These are phyloP conservation scores for Fusarium haematococcum DNA, from an alignment of 2,329 filamentous ascomycete species.

Conservation along the genomic window DNA sequence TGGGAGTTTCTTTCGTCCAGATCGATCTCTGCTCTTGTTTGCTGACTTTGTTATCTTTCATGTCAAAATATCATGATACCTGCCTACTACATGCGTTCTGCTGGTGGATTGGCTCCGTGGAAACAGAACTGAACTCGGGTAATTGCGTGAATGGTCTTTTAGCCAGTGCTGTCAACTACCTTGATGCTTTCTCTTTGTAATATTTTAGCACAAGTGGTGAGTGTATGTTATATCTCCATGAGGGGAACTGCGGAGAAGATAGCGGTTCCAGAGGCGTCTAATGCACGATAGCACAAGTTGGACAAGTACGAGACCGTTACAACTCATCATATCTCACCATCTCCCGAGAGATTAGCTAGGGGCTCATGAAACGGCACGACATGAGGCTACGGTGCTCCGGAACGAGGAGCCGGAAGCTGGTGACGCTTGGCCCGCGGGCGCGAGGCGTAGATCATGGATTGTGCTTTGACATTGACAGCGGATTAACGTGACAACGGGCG, in stretches of 20 bases:
- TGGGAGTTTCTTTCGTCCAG: slow-evolving; percentile 2
- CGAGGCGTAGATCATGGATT: slow-evolving; percentile 15
- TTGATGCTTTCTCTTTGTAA: neutral
- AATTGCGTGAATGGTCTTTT: neutral
- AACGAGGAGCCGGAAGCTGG: slow-evolving; percentile 16
- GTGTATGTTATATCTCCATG: neutral
- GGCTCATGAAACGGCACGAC: slow-evolving; percentile 9
- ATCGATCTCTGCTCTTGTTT: slow-evolving; percentile 3
- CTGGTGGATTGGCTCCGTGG: slow-evolving; percentile 1
- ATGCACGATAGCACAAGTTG: neutral
- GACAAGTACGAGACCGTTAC: neutral
- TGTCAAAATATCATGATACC: slow-evolving; percentile 13
- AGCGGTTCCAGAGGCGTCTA: neutral
- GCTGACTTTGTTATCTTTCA: slow-evolving; percentile 2
- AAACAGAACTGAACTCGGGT: slow-evolving; percentile 3
- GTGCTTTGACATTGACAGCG: slow-evolving; percentile 6
- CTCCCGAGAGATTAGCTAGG: slow-evolving; percentile 5
- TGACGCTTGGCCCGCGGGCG: slow-evolving; percentile 11
- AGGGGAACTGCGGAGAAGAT: neutral
- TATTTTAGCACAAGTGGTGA: neutral
- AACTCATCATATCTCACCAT: neutral
- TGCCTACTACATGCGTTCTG: neutral
- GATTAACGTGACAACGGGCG: slow-evolving; percentile 19
- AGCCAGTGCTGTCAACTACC: neutral
- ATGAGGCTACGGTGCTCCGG: slow-evolving; percentile 7